Conservation (phyloP, 768 basidiomycete genomes). For the Suillus spraguei region DNA sequence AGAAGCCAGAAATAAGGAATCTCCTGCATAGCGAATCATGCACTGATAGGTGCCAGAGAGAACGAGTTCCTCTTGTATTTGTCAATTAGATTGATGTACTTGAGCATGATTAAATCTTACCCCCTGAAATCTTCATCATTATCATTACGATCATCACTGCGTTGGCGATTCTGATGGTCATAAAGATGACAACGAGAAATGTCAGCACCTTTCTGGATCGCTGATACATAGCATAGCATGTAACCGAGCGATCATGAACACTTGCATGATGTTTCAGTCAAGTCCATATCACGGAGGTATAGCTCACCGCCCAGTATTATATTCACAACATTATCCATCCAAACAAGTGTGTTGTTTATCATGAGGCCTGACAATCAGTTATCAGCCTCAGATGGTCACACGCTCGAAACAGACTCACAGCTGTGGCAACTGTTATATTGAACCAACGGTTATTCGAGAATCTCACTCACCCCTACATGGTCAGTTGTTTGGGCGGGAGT, state of each 20-base stretch:
- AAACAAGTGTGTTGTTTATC: background rate
- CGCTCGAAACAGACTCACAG: no score
- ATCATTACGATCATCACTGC: background rate
- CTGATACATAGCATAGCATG: background rate
- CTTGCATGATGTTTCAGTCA: background rate
- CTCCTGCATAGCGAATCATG: fast-evolving
- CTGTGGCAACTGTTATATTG: no score
- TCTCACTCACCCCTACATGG: no score
- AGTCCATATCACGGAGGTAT: background rate
- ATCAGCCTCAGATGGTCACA: no score
- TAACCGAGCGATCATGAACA: background rate
- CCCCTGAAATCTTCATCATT: background rate
- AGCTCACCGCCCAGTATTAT: background rate
- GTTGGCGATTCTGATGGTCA: background rate
- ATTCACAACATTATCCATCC: background rate
- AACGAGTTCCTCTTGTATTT: background rate
- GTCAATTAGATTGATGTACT: background rate
- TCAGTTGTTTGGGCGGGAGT: no score
- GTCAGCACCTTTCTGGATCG: background rate
- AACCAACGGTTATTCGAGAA: no score
- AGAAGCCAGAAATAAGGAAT: background rate
- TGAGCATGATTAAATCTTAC: background rate
- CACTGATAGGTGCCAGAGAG: background rate
- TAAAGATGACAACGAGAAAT: background rate
- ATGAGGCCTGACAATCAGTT: no score